phyloP scores from a whole-genome alignment of 345 rosid species.

The Dipteronia dyeriana region DNA sequence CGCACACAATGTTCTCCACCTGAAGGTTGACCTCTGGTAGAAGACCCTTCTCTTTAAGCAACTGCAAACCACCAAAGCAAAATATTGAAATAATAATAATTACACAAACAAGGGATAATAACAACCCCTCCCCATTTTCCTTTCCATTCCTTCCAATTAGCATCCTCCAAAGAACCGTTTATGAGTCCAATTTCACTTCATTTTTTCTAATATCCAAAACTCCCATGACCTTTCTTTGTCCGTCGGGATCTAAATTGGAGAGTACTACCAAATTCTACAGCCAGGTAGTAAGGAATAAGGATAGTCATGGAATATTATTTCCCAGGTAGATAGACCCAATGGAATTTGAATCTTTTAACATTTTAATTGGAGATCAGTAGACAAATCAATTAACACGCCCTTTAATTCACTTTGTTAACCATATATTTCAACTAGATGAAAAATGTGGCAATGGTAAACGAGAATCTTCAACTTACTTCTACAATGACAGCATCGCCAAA shows the following conservation, averaged over 20 bases:
- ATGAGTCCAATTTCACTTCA: too few species aligned
- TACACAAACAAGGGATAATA: neutral
- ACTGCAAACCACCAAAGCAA: constrained; percentile 37
- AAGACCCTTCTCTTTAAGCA: constrained; percentile 83
- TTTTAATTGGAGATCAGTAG: neutral
- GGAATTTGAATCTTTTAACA: neutral
- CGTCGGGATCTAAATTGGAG: too few species aligned
- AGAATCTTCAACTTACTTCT: constrained; percentile 58
- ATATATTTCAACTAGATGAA: constrained; percentile 1
- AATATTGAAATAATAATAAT: neutral
- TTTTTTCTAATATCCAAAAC: too few species aligned
- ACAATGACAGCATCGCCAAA: constrained; percentile 94
- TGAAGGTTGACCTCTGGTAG: constrained; percentile 64
- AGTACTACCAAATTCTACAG: too few species aligned
- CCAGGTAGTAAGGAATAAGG: too few species aligned
- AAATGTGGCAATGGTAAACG: neutral
- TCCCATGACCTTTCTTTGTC: too few species aligned
- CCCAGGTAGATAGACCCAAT: too few species aligned
- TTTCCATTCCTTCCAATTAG: neutral
- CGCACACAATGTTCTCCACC: constrained; percentile 78
- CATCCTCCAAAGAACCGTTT: neutral
- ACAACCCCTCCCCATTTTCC: neutral
- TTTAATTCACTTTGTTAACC: neutral
- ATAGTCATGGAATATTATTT: too few species aligned
- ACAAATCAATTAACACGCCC: neutral